Conservation (phyloP, 331 rosid genomes). For the Prunus yedoensis region DNA sequence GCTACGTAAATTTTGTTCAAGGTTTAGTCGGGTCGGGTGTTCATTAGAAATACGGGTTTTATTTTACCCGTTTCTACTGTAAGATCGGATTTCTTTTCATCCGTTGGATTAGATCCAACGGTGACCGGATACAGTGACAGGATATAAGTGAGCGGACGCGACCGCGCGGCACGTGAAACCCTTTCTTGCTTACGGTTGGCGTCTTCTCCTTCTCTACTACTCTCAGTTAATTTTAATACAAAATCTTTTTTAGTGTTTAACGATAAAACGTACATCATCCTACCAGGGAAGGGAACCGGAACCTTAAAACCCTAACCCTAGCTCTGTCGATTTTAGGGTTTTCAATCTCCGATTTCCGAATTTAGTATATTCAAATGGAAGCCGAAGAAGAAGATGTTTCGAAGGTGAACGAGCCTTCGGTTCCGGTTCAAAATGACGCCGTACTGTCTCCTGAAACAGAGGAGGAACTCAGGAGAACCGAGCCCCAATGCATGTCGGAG, state of each 20-base stretch:
- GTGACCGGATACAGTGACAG: too few relatives aligned
- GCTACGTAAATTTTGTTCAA: too few relatives aligned
- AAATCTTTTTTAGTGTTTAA: background rate
- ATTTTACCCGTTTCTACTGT: too few relatives aligned
- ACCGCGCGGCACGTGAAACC: background rate
- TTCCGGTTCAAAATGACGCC: background rate
- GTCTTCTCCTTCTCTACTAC: background rate
- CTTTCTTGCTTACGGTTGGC: background rate
- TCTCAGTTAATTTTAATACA: background rate
- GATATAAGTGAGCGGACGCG: too few relatives aligned
- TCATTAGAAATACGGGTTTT: too few relatives aligned
- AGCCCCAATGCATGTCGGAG: constrained; percentile 24
- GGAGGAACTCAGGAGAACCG: constrained; percentile 12
- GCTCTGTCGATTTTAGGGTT: constrained; percentile 22
- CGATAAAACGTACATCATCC: background rate
- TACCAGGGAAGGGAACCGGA: constrained; percentile 13
- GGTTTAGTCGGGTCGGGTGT: too few relatives aligned
- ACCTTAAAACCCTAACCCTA: constrained; percentile 38
- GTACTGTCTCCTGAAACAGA: background rate
- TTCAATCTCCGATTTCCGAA: constrained; percentile 8
- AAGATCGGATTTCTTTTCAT: too few relatives aligned
- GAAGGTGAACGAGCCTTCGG: constrained; percentile 3
- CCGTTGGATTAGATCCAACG: too few relatives aligned
- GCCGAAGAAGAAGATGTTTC: constrained; percentile 40
- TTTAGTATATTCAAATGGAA: constrained; percentile 27